Base-by-base conservation (phyloP, 352 stramenopile genomes). In the Thraustochytrium striatum region DNA sequence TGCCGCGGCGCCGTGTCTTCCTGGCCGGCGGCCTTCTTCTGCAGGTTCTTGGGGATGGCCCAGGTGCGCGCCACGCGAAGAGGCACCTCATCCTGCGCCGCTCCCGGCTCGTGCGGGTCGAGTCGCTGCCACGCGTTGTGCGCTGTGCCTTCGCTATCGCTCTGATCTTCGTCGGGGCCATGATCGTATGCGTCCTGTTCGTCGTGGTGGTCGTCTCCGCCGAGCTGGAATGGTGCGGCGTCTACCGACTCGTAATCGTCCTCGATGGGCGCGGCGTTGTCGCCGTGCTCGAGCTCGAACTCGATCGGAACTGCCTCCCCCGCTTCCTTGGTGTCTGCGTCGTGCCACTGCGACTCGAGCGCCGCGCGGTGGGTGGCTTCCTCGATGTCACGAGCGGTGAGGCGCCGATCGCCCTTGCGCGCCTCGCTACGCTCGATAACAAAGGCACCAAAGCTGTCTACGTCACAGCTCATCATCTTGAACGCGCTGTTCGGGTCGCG, bases 401-500 rank as follows among this genome's bases (percentile, higher is more conserved):
- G 25, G 38, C 33, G 33, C n/a, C 44, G 19, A 13, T 50, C 13
- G 33, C 25, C 33, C 19, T 5, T 52, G 35, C n/a, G n/a, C 44
- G 32, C 38, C 7, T 55, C 8, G 25, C 52, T 30, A 2, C 41
- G 32, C 39, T 75, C 65, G 9, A 75, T 39, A 33, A 75, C 68
- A 38, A 75, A 75, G 32, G 65, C 65, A 2, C 65, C 65, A 0
- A 43, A 9, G 21, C 41, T 32, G 25, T 75, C 65, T 19, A 75
- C 11, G 8, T 43, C 30, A 30, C 65, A 75, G 41, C 35, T 75
- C 65, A 75, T 75, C 65, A 75, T 75, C 21, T 75, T 75, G 25
- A 75, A 75, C 9, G 41, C 52, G 7, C 30, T 43, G 65, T 39
- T 75, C 30, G 33, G 7, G 35, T 75, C 65, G 52, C 44, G 41